phyloP scores from a whole-genome alignment of 441 rosid species.

The Pelargonium citronellum region DNA sequence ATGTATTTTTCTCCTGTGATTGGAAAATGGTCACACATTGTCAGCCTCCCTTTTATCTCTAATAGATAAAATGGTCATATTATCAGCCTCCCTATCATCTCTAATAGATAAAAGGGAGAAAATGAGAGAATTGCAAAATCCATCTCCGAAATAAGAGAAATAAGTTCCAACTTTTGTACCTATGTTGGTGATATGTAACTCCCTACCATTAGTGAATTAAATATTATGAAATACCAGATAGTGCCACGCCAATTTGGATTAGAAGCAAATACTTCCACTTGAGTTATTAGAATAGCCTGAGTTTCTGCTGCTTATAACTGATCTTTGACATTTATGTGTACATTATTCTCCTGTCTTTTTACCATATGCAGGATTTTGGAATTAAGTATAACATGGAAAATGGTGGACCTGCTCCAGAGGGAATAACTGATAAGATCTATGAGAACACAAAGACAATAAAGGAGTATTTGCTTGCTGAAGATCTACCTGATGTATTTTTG shows the following conservation, averaged over 20 bases:
- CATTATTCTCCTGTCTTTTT: background rate
- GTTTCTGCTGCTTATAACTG: background rate
- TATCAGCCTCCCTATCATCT: background rate
- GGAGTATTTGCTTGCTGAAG: conserved; percentile 69
- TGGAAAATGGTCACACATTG: background rate
- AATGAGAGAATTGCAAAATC: background rate
- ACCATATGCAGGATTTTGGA: conserved; percentile 74
- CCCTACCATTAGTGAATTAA: background rate
- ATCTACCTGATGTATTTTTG: conserved; percentile 63
- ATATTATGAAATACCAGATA: background rate
- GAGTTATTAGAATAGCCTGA: background rate
- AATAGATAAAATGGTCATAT: background rate
- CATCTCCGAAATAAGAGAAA: background rate
- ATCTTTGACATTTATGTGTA: background rate
- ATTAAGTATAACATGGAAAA: conserved; percentile 99
- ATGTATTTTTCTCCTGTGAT: background rate
- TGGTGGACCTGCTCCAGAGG: conserved; percentile 99
- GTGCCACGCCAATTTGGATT: background rate
- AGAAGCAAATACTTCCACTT: conserved; percentile 2
- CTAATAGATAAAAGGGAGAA: background rate
- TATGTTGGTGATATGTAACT: background rate
- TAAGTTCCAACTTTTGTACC: background rate
- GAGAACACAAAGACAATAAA: conserved; percentile 85
- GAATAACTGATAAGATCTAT: conserved; percentile 82
- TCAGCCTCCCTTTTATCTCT: too few species aligned